Evolutionary conservation across 1,284 basidiomycete genomes (phyloP).

Genomic region (Apiotrichum sp.): DNA sequence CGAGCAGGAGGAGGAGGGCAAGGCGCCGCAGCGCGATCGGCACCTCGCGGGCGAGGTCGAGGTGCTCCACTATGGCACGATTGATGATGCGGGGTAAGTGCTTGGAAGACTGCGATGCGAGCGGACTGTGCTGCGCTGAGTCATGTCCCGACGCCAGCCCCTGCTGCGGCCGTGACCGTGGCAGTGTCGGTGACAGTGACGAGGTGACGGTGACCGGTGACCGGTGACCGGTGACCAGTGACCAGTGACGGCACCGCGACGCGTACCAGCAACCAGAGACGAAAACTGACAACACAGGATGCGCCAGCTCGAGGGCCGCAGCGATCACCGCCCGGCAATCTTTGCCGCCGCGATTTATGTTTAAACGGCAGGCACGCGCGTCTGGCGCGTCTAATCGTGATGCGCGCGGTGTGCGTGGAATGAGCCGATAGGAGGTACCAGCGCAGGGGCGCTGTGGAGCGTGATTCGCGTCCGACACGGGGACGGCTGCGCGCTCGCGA

Average conservation of each 20-base stretch:
- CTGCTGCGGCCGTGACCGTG: no score
- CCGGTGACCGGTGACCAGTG: no score
- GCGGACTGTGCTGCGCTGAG: not conserved
- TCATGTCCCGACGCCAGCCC: no score
- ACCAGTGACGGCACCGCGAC: no score
- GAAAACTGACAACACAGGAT: constrained; percentile 19
- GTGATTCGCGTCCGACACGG: no score
- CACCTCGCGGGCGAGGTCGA: constrained; percentile 42
- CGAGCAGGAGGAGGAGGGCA: not conserved
- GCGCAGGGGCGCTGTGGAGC: no score
- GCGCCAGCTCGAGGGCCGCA: constrained; percentile 42
- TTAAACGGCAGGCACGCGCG: constrained; percentile 1
- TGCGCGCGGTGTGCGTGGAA: not conserved
- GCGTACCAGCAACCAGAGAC: no score
- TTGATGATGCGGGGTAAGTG: constrained; percentile 41
- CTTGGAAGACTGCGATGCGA: no score
- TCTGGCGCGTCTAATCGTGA: not conserved
- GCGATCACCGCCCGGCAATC: constrained; percentile 46
- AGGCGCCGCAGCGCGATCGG: constrained; percentile 7
- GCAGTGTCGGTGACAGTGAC: not conserved
- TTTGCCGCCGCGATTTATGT: constrained; percentile 45
- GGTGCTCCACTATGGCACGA: constrained; percentile 46
- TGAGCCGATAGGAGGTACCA: not conserved
- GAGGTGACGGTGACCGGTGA: no score
- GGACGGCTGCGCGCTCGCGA: no score